These are phyloP conservation scores for Rhizophora apiculata DNA, from an alignment of 345 rosid genomes.

Conservation along the genomic window DNA sequence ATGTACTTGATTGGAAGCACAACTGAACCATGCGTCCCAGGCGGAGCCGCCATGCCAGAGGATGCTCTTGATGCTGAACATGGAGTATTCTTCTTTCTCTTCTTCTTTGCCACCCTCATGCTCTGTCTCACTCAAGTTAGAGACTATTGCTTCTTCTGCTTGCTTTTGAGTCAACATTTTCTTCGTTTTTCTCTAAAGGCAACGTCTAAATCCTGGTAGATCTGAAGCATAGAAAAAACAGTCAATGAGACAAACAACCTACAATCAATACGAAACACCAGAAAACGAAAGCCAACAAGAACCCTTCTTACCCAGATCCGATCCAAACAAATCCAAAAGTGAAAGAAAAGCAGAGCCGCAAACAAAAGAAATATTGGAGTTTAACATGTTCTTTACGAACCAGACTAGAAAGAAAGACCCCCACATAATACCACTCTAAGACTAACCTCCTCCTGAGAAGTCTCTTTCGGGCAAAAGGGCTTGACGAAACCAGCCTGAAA, in stretches of 20 bases:
- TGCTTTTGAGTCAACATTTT: constrained; percentile 84
- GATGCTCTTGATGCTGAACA: constrained; percentile 54
- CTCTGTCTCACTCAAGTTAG: constrained; percentile 55
- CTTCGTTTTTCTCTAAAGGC: constrained; percentile 19
- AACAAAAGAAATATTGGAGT: neutral
- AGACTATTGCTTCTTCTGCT: constrained; percentile 84
- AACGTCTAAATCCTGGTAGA: constrained; percentile 32
- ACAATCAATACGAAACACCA: constrained; percentile 18
- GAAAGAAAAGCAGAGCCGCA: neutral
- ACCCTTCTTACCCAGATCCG: constrained; percentile 4
- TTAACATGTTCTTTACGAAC: neutral
- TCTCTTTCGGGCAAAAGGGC: constrained; percentile 12
- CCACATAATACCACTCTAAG: neutral
- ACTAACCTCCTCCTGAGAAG: constrained; percentile 14
- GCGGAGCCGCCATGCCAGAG: constrained; percentile 99
- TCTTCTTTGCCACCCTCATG: constrained; percentile 15
- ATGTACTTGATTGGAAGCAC: constrained; percentile 92
- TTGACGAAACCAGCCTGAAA: constrained; percentile 4
- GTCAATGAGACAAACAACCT: constrained; percentile 33
- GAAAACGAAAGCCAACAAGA: constrained; percentile 33
- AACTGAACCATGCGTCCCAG: constrained; percentile 99
- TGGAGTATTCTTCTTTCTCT: constrained; percentile 35
- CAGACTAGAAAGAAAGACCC: neutral
- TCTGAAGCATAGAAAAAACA: constrained; percentile 40
- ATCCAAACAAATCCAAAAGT: constrained; percentile 22